Evolutionary conservation across 345 rosid species (phyloP), one percentile per base, ranked within the genome.

Genomic region (Camelina hispida): DNA sequence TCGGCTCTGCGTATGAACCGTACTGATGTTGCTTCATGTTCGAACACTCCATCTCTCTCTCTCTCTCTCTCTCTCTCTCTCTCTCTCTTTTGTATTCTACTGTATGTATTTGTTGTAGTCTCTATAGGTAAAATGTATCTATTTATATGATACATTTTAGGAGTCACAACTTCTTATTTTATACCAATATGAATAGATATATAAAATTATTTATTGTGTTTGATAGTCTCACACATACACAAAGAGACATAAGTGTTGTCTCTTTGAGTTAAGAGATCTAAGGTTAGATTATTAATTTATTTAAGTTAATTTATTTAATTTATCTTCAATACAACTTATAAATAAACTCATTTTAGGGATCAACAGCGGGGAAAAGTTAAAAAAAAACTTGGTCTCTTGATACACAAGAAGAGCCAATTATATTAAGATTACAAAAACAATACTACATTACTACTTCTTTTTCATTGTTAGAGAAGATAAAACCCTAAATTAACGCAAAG

Each of bases 1-100:
- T 91, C 48, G 97, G 95, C 74, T 90, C 89, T 84, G 86, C 68
- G 16, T 75, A 73, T 56, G 81, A 69, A 65, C 65, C 43, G 20
- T 77, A 70, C 43, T 85, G 88, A 74, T 68, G 79, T 66, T 78
- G 80, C 73, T 83, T 83, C 87, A 82, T 79, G 82, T 83, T 78
- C 34, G 78, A 62, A 76, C 82, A 77, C 69, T 80, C 82, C 73
- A 79, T 80, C 32, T 50, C 32, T 56, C 25, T n/a, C 40, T 22
- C 15, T 57, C 5, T 13, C 20, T 46, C 17, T 47, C 34, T 6
- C 35, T 40, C 48, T 66, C 16, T 28, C 22, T 47, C 37, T 48
- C 48, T 67, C 22, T 28, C 22, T 47, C 37, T 50, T 0, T 47
- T 35, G 40, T 37, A 37, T 54, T 52, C 53, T 77, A 37, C 32